phyloP scores from a whole-genome alignment of 2,329 filamentous ascomycete genomes.

The Phyllosticta citriasiana region DNA sequence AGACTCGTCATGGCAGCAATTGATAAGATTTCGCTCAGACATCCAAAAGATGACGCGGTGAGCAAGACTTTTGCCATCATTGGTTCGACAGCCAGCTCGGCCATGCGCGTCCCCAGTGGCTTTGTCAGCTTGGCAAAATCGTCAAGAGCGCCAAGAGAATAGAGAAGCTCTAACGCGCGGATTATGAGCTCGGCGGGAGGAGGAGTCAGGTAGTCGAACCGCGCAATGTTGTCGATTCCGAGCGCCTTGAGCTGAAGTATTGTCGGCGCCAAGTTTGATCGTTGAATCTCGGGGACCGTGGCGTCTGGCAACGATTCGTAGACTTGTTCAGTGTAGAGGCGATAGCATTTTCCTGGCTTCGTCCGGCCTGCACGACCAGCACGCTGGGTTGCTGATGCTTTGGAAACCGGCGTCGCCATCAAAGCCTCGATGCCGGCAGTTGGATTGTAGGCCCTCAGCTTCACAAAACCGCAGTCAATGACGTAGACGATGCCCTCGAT shows the following conservation, averaged over 20 bases:
- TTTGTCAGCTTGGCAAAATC: slow-evolving; percentile 82
- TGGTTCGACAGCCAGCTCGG: slow-evolving; percentile 82
- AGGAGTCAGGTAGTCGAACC: slow-evolving; percentile 80
- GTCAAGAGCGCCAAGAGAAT: slow-evolving; percentile 76
- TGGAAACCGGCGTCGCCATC: slow-evolving; percentile 71
- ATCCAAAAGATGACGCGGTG: slow-evolving; percentile 62
- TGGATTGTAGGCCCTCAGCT: slow-evolving; percentile 77
- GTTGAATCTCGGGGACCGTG: slow-evolving; percentile 82
- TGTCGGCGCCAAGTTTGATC: slow-evolving; percentile 79
- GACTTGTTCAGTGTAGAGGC: slow-evolving; percentile 73
- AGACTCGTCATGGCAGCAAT: slow-evolving; percentile 92
- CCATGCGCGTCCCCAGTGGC: slow-evolving; percentile 83
- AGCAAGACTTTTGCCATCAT: slow-evolving; percentile 92
- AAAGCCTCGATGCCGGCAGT: slow-evolving; percentile 78
- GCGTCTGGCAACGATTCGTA: slow-evolving; percentile 58
- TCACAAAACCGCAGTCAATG: slow-evolving; percentile 83
- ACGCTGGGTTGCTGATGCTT: slow-evolving; percentile 85
- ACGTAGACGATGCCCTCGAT: slow-evolving; percentile 89
- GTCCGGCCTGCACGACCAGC: slow-evolving; percentile 85
- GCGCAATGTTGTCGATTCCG: slow-evolving; percentile 86
- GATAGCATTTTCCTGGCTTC: slow-evolving; percentile 84
- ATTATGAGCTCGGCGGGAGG: slow-evolving; percentile 78
- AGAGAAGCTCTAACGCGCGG: slow-evolving; percentile 79
- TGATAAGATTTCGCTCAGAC: slow-evolving; percentile 74
- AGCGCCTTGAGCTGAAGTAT: slow-evolving; percentile 89